Percentiles rank a stretch among this genome's conserved stretches.
These are phyloP conservation scores for Penicillium soppii DNA, from an alignment of 495 filamentous ascomycete species.

Conservation along the genomic window DNA sequence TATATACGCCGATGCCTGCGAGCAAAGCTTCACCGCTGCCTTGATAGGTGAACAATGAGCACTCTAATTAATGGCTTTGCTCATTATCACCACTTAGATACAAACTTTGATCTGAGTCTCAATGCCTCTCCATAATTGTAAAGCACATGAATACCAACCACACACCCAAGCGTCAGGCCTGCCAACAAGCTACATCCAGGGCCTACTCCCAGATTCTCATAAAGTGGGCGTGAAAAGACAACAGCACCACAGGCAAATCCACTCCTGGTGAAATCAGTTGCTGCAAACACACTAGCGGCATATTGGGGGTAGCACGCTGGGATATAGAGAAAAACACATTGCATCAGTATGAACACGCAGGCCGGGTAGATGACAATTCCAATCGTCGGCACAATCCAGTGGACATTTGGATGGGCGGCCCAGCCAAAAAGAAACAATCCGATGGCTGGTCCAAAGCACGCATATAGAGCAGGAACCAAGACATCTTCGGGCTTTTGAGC, in stretches of 20 bases:
- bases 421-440: constrained; percentile 64
- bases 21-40: neutral
- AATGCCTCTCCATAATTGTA: constrained; percentile 47
- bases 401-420: constrained; percentile 52
- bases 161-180: constrained; percentile 50
- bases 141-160: constrained; percentile 51
- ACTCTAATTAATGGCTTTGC: too few species aligned
- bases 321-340: constrained; percentile 57
- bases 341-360: constrained; percentile 49
- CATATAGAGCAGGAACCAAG: constrained; percentile 56
- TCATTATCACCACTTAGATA: constrained; percentile 10
- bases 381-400: constrained; percentile 59
- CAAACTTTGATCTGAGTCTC: constrained; percentile 3
- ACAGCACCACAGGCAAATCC: constrained; percentile 49
- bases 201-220: constrained; percentile 47
- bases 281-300: constrained; percentile 52
- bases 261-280: constrained; percentile 47
- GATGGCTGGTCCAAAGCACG: constrained; percentile 50
- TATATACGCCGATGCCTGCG: constrained; percentile 14
- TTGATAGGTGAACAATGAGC: neutral
- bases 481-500: constrained; percentile 37
- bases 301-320: constrained; percentile 53
- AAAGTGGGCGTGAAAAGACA: constrained; percentile 47
- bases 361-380: constrained; percentile 55
- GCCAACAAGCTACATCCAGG: constrained; percentile 52